A percentile compares a stretch with the other conserved stretches of the same genome.
These are phyloP conservation scores for Mytilinidion resinicola DNA, from an alignment of 495 filamentous ascomycete genomes.

Conservation along the genomic window DNA sequence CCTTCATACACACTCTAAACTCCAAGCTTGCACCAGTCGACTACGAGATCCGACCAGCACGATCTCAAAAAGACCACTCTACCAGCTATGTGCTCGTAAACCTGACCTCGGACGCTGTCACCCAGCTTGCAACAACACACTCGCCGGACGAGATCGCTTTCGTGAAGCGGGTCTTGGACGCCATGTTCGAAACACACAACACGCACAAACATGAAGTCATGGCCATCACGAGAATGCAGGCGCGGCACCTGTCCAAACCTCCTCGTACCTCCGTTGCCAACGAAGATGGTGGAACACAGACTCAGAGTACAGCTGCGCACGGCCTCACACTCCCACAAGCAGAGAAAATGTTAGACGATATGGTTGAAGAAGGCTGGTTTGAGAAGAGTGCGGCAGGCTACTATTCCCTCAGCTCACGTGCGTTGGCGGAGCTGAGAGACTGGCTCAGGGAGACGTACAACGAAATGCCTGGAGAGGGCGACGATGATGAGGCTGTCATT, in stretches of 20 bases:
- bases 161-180: constrained; percentile 80
- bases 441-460: constrained; percentile 87
- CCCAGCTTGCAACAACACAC: constrained; percentile 79
- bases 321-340: constrained; percentile 71
- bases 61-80: constrained; percentile 37
- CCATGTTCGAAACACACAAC: constrained; percentile 87
- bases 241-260: constrained; percentile 49
- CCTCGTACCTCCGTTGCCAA: constrained; percentile 4
- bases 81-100: constrained; percentile 77
- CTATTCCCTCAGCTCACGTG: constrained; percentile 68
- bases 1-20: constrained; percentile 64
- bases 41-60: constrained; percentile 48
- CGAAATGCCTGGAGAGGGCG: constrained; percentile 48
- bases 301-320: constrained; percentile 41
- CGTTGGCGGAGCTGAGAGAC: constrained; percentile 72
- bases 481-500: constrained; percentile 43
- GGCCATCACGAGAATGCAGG: constrained; percentile 70
- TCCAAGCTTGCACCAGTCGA: constrained; percentile 70
- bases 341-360: constrained; percentile 58
- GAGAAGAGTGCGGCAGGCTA: constrained; percentile 63
- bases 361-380: constrained; percentile 81
- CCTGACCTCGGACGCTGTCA: constrained; percentile 71
- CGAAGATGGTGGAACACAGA: constrained; percentile 27
- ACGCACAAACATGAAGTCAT: constrained; percentile 68
- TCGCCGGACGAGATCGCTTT: constrained; percentile 82